A percentile compares a stretch with the other conserved stretches of the same genome.
These are phyloP conservation scores for Hanseniaspora guilliermondii DNA, from an alignment of 805 yeast species.

Conservation along the genomic window DNA sequence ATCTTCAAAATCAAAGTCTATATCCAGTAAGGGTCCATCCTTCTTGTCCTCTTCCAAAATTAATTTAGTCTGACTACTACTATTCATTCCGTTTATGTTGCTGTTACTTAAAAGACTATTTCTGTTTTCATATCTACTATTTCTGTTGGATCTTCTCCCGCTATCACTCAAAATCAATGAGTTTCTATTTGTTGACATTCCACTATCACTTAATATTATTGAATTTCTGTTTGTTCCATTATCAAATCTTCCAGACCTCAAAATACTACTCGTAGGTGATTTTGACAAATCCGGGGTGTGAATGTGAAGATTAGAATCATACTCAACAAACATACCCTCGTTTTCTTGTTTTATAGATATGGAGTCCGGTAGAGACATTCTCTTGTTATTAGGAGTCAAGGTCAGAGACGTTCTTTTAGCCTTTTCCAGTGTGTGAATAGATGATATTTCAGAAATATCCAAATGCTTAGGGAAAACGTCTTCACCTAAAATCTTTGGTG, in stretches of 20 bases:
- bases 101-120: slow-evolving; percentile 6
- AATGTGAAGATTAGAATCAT: slow-evolving; percentile 20
- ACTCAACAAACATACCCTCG: slow-evolving; percentile 40
- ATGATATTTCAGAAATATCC: slow-evolving; percentile 55
- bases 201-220: slow-evolving; percentile 11
- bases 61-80: neutral
- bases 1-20: slow-evolving; percentile 19
- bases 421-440: slow-evolving; percentile 54
- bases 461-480: slow-evolving; percentile 61
- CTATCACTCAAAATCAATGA: slow-evolving; percentile 8
- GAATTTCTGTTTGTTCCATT: slow-evolving; percentile 9
- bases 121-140: slow-evolving; percentile 10
- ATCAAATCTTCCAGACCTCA: slow-evolving; percentile 27
- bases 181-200: slow-evolving; percentile 12
- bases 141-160: slow-evolving; percentile 11
- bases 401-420: slow-evolving; percentile 43
- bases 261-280: slow-evolving; percentile 30
- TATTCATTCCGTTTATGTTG: neutral
- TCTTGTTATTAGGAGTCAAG: slow-evolving; percentile 16
- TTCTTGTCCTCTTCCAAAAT: neutral
- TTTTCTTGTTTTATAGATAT: slow-evolving; percentile 31
- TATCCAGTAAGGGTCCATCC: neutral
- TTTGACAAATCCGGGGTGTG: slow-evolving; percentile 29
- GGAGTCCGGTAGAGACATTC: slow-evolving; percentile 22
- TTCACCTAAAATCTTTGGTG: slow-evolving; percentile 35